Base-by-base conservation (phyloP, 2,329 filamentous ascomycete genomes). In the Epichloe amarillans region DNA sequence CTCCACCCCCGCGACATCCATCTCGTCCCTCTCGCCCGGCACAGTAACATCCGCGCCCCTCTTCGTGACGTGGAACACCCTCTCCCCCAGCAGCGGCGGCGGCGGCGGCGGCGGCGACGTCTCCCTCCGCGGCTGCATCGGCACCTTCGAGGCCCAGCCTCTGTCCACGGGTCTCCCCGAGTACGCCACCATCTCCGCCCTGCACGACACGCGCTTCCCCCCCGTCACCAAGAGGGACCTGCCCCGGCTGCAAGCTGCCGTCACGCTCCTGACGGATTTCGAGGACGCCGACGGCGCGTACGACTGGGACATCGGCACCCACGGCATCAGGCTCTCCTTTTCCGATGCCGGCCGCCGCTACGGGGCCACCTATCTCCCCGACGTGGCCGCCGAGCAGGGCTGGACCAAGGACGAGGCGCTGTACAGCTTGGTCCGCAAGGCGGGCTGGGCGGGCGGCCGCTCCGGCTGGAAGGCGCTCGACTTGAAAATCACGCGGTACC, bases 321-420 rank as follows among this genome's bases (percentile, higher is more conserved):
- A 98, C 66, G 93, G 93, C 3, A 74, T 97, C 46, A 82, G 89
- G 42, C 89, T 98, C 58, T 84, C 80, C 47, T 97, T 98, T 68
- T 73, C 75, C n/a, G 75, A 88, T 58, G 76, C 82, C 57, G 82
- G 82, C 15, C 76, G 82, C 47, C 79, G 85, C 45, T 88, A 88
- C 62, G 87, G 89, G 15, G 79, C 88, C 1, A 96, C 93, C 0
- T 98, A 97, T 62, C 76, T 98, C 14, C 93, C 93, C 0, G 88
- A 96, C 63, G 89, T 98, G 5, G 86, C 91, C 10, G 72, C 78
- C 1, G 93, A 98, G 72, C 93, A 97, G 65, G 90, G 88, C 15
- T 98, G 93, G 93, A 87, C 79, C 11, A 90, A 93, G 67, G 90
- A 97, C 64, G 88, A 97, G 74, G 87, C 91, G 0, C 67, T 98